A percentile compares a stretch with the other conserved stretches of the same genome.
phyloP scores from a whole-genome alignment of 805 yeast species.

The Metschnikowia bowlesiae region DNA sequence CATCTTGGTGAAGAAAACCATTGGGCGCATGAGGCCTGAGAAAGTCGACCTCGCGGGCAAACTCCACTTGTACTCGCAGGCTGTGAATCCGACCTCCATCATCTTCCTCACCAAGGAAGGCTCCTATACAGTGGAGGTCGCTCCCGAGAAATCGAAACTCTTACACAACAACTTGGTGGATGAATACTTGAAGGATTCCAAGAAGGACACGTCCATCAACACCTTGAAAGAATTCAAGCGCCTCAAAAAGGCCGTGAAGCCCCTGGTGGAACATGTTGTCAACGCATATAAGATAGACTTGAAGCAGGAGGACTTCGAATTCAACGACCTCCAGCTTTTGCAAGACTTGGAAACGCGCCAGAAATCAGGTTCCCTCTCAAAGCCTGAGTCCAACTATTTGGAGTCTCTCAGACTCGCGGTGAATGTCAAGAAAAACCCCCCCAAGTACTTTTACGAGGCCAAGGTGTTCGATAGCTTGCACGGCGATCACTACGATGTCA shows the following conservation, averaged over 20 bases:
- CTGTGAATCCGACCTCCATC: conserved; percentile 29
- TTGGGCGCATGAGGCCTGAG: conserved; percentile 15
- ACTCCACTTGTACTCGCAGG: conserved; percentile 20
- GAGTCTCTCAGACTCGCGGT: conserved; percentile 12
- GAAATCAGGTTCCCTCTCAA: conserved; percentile 4
- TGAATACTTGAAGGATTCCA: conserved; percentile 11
- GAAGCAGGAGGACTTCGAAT: conserved; percentile 24
- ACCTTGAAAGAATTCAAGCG: conserved; percentile 19
- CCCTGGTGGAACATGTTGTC: conserved; percentile 22
- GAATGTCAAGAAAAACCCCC: conserved; percentile 14
- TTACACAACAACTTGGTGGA: conserved; percentile 23
- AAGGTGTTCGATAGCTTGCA: conserved; percentile 13
- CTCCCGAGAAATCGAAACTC: conserved; percentile 13
- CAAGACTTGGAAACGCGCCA: conserved; percentile 13
- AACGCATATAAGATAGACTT: conserved; percentile 26
- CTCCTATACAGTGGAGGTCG: conserved; percentile 23
- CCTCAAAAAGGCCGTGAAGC: conserved; percentile 17
- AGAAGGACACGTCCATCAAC: conserved; percentile 11
- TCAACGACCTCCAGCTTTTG: conserved; percentile 20
- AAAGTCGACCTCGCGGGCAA: conserved; percentile 19
- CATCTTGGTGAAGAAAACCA: conserved; percentile 14
- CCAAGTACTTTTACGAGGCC: conserved; percentile 44
- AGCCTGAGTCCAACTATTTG: conserved; percentile 11
- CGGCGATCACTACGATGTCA: conserved; percentile 29
- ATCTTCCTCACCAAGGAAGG: conserved; percentile 31